Conservation (phyloP, 1,284 basidiomycete species). For the Sporisorium reilianum region DNA sequence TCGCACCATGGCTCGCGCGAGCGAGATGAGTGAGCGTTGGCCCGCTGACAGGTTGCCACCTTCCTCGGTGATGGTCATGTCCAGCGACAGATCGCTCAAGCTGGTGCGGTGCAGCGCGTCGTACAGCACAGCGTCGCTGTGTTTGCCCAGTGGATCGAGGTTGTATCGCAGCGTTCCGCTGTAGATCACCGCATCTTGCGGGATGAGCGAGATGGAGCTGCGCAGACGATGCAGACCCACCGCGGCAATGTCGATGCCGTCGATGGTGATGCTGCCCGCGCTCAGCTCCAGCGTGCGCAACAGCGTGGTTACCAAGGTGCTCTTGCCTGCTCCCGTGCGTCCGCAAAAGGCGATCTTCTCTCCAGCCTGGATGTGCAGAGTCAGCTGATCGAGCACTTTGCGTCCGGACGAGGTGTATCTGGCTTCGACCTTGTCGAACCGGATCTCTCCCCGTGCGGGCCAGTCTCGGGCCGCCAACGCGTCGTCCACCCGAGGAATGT, state of each 20-base stretch:
- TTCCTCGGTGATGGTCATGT: constrained; percentile 85
- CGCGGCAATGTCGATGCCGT: constrained; percentile 72
- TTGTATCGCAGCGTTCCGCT: constrained; percentile 77
- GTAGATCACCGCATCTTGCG: constrained; percentile 83
- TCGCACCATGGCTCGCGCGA: constrained; percentile 78
- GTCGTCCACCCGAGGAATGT: constrained; percentile 67
- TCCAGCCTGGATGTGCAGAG: constrained; percentile 61
- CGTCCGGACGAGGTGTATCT: constrained; percentile 70
- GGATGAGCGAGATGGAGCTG: constrained; percentile 78
- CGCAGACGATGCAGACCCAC: constrained; percentile 73
- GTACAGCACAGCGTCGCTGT: constrained; percentile 70
- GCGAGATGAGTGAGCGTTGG: constrained; percentile 81
- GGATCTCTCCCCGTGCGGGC: constrained; percentile 57
- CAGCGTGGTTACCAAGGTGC: constrained; percentile 38
- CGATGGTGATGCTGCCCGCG: constrained; percentile 67
- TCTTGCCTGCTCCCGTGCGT: constrained; percentile 58
- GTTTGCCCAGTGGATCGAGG: constrained; percentile 79
- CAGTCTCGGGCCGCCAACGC: constrained; percentile 57
- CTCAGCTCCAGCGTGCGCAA: constrained; percentile 69
- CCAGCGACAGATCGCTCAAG: constrained; percentile 66
- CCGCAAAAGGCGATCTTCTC: constrained; percentile 62
- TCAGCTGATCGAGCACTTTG: constrained; percentile 76
- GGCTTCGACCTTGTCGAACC: constrained; percentile 75
- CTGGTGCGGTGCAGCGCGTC: constrained; percentile 64
- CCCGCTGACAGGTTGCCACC: constrained; percentile 78